Conservation (phyloP, 1,284 basidiomycete species). For the Thecaphora thlaspeos region DNA sequence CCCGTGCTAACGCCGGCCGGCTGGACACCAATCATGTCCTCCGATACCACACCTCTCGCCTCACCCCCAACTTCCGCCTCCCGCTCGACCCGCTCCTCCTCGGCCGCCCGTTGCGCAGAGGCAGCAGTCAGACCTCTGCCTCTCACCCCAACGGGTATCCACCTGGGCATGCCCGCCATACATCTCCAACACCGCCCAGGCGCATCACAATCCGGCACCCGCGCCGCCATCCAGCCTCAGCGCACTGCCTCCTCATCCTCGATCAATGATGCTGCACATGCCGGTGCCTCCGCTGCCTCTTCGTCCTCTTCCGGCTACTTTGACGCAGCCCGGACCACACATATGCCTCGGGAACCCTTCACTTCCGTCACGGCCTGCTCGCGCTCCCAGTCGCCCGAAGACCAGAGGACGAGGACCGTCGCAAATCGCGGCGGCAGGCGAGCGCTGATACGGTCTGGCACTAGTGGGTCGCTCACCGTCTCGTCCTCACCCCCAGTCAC, state of each 20-base stretch:
- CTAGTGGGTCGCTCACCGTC: slow-evolving; percentile 19
- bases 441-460: slow-evolving; percentile 16
- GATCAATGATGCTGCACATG: background rate
- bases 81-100: too few relatives aligned
- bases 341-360: background rate
- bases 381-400: slow-evolving; percentile 18
- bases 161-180: background rate
- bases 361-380: slow-evolving; percentile 17
- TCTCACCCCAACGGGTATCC: background rate
- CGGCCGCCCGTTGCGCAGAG: too few relatives aligned
- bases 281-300: background rate
- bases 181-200: too few relatives aligned
- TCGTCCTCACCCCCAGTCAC: background rate
- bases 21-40: too few relatives aligned
- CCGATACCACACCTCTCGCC: too few relatives aligned
- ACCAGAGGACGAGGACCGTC: background rate
- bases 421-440: slow-evolving; percentile 12
- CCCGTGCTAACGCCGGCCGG: too few relatives aligned
- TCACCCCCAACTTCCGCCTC: too few relatives aligned
- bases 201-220: background rate
- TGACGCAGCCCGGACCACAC: background rate
- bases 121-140: too few relatives aligned
- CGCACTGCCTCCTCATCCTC: background rate
- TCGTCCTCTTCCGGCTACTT: background rate
- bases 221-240: background rate